Evolutionary conservation across 2,329 filamentous ascomycete genomes (phyloP), one percentile per base, ranked within the genome.

Genomic region (Hymenoscyphus scutula): DNA sequence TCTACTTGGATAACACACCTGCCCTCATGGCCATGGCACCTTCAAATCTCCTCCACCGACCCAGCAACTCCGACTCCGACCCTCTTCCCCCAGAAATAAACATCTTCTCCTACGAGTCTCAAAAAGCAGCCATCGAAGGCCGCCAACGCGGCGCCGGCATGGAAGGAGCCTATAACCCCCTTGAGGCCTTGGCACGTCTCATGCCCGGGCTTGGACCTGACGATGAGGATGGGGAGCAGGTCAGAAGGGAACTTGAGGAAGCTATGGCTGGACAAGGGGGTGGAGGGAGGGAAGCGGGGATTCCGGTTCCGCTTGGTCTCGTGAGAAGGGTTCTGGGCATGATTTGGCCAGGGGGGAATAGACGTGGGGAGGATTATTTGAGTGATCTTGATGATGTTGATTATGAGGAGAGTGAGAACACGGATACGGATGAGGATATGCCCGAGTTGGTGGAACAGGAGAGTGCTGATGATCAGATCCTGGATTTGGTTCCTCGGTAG

Each of bases 21-120:
- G 67, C 67, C 13, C 58, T 75, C 2, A 74, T 75, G 72, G 56
- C 66, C 48, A 61, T 73, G 19, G 71, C 67, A 17, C 74, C 74
- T 10, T 68, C 67, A 0, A 19, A 61, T 4, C 54, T 74, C 3
- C 67, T 75, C 7, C 72, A 75, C 53, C 58, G 68, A 62, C 63
- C 60, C 32, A 72, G 73, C 27, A 75, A 74, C 57, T 74, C 72
- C 5, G 74, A 75, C 45, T 67, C 71, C 0, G 74, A 75, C 60
- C 74, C 74, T 7, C 57, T 75, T 4, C 73, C 74, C 10, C 74
- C 74, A n/a, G 69, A 70, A 29, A 32, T 60, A 1, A 75, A 71
- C 57, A 67, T 72, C 10, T 71, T 67, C 45, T 72, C 72, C 1
- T 74, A 73, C 55, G 62, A 65, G 34, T 29, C 56, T 17, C 73